These are phyloP conservation scores for Daldinia grandis DNA, from an alignment of 495 filamentous ascomycete genomes.

Conservation along the genomic window DNA sequence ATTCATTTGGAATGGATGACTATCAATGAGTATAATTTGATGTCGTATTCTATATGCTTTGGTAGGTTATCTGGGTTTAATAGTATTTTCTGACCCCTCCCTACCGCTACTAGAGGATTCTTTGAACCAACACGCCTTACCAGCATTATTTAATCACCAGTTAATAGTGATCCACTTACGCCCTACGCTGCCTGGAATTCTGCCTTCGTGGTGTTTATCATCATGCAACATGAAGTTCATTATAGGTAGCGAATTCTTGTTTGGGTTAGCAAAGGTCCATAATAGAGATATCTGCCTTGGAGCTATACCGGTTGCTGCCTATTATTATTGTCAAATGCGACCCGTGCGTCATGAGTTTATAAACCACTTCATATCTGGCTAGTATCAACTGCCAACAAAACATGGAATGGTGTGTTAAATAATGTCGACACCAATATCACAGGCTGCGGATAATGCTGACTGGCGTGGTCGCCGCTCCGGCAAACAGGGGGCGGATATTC, in stretches of 20 bases:
- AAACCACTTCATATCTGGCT: not conserved
- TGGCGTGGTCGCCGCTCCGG: not conserved
- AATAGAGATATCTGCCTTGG: not conserved
- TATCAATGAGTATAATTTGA: not conserved
- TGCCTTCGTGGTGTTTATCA: not conserved
- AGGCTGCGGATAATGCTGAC: not conserved
- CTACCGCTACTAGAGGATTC: not conserved
- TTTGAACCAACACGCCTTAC: not conserved
- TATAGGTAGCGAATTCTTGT: not conserved
- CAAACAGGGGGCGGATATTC: not conserved
- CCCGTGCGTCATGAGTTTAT: not conserved
- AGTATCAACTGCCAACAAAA: not conserved
- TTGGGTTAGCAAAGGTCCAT: not conserved
- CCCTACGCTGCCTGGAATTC: not conserved
- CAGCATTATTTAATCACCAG: not conserved
- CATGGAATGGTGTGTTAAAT: not conserved
- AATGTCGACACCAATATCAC: conserved; percentile 7
- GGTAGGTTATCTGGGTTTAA: not conserved
- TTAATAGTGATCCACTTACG: not conserved
- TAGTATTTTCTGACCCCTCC: not conserved
- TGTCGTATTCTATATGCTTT: not conserved
- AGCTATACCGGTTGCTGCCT: conserved; percentile 4
- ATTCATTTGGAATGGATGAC: not conserved
- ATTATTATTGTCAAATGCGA: not conserved
- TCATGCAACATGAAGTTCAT: not conserved